phyloP scores from a whole-genome alignment of 164 flowering plant species.

The Stephania cephalantha region DNA sequence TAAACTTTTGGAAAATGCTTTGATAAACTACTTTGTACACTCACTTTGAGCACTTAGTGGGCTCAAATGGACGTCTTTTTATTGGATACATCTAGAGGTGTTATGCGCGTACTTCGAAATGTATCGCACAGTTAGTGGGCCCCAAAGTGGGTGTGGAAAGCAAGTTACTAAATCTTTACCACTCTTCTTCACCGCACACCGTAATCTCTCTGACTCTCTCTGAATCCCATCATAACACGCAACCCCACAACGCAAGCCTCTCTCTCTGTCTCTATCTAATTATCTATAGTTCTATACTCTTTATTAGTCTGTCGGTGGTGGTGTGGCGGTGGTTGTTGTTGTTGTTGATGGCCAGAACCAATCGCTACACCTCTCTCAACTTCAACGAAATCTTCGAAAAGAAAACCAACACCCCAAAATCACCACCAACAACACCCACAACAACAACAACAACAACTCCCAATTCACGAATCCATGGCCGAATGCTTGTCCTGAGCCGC shows the following conservation, averaged over 20 bases:
- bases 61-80: too few species aligned
- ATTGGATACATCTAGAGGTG: too few species aligned
- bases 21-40: too few species aligned
- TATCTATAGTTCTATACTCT: too few species aligned
- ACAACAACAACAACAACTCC: slow-evolving; percentile 14
- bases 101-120: too few species aligned
- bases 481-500: slow-evolving; percentile 71
- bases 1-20: too few species aligned
- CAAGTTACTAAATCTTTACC: too few species aligned
- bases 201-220: background rate
- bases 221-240: background rate
- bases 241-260: background rate
- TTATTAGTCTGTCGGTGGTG: background rate
- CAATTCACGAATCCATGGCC: slow-evolving; percentile 40
- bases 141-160: too few species aligned
- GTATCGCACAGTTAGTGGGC: too few species aligned
- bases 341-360: slow-evolving; percentile 71
- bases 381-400: slow-evolving; percentile 71
- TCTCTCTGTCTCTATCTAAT: slow-evolving; percentile 12
- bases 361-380: slow-evolving; percentile 63
- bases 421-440: slow-evolving; percentile 17
- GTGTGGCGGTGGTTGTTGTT: background rate
- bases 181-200: background rate
- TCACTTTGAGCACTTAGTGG: too few species aligned
- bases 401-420: slow-evolving; percentile 13